phyloP scores from a whole-genome alignment of 2,329 filamentous ascomycete species.

The Aspergillus ibericus region DNA sequence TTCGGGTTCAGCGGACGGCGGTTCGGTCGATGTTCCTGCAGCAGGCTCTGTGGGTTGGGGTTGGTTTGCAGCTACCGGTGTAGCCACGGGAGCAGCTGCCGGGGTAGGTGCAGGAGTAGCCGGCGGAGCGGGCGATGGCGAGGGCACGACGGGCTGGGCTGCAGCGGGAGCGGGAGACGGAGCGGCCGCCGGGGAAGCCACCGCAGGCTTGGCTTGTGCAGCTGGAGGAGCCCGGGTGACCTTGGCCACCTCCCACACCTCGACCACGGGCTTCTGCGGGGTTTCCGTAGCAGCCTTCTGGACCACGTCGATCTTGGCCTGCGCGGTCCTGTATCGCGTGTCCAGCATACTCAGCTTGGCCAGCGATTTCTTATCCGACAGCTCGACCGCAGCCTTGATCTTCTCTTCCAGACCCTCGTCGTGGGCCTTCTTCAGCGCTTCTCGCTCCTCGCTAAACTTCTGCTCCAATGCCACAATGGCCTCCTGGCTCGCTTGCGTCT shows the following conservation, averaged over 20 bases:
- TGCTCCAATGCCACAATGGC: constrained; percentile 40
- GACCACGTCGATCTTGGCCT: constrained; percentile 75
- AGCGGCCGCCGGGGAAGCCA: constrained; percentile 18
- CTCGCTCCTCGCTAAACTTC: constrained; percentile 42
- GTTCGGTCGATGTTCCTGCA: constrained; percentile 2
- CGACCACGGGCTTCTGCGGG: constrained; percentile 75
- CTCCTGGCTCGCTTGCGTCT: constrained; percentile 35
- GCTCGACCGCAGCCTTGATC: constrained; percentile 61
- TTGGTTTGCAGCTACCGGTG: neutral
- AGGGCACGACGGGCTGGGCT: constrained; percentile 11
- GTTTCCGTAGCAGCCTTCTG: constrained; percentile 82
- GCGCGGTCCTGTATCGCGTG: constrained; percentile 62
- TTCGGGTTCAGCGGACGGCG: constrained; percentile 14
- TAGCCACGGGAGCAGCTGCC: neutral
- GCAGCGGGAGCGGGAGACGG: constrained; percentile 10
- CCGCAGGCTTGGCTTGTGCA: constrained; percentile 30
- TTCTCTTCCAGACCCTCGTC: constrained; percentile 60
- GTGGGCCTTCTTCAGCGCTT: constrained; percentile 46
- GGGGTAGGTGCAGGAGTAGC: constrained; percentile 1
- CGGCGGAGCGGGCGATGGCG: constrained; percentile 12
- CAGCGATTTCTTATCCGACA: constrained; percentile 72
- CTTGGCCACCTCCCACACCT: constrained; percentile 85
- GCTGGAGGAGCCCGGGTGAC: constrained; percentile 56
- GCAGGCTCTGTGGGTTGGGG: constrained; percentile 15
- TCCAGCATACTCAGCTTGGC: constrained; percentile 78